Percentiles rank a stretch among this genome's conserved stretches.
Conservation (phyloP, 306 rosid species). For the Citrullus colocynthis region DNA sequence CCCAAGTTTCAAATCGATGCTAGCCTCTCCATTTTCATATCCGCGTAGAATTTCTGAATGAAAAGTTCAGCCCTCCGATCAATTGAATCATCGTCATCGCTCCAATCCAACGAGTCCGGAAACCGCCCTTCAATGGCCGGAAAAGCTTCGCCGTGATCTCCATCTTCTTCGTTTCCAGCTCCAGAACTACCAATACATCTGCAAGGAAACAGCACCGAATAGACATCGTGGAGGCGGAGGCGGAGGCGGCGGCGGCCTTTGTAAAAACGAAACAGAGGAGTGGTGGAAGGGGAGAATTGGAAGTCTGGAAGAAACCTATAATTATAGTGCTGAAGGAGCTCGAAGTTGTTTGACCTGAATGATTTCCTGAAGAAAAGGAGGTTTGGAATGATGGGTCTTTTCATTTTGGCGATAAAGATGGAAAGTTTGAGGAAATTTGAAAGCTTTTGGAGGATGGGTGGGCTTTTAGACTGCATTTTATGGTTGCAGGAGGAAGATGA, state of each 20-base stretch:
- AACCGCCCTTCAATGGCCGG: slow-evolving; percentile 11
- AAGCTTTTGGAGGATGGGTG: slow-evolving; percentile 26
- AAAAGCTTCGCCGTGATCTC: slow-evolving; percentile 3
- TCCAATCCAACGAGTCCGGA: slow-evolving; percentile 26
- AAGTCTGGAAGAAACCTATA: slow-evolving; percentile 24
- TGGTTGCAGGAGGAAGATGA: background rate
- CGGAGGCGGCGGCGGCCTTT: background rate
- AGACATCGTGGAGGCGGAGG: slow-evolving; percentile 4
- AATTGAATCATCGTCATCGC: slow-evolving; percentile 40
- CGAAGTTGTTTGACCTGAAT: slow-evolving; percentile 14
- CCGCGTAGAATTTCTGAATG: slow-evolving; percentile 46
- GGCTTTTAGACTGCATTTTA: slow-evolving; percentile 30
- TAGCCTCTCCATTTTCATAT: slow-evolving; percentile 50
- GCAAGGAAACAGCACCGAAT: slow-evolving; percentile 31
- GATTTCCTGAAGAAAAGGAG: slow-evolving; percentile 25
- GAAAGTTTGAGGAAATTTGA: slow-evolving; percentile 23
- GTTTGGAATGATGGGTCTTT: slow-evolving; percentile 30
- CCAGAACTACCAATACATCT: slow-evolving; percentile 27
- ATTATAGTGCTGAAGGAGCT: slow-evolving; percentile 25
- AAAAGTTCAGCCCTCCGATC: slow-evolving; percentile 57
- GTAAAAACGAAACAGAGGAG: slow-evolving; percentile 28
- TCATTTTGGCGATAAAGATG: slow-evolving; percentile 22
- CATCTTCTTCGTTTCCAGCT: slow-evolving; percentile 10
- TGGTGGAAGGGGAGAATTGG: slow-evolving; percentile 39
- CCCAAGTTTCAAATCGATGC: slow-evolving; percentile 14